phyloP scores from a whole-genome alignment of 2,329 filamentous ascomycete species.

The Sordariomycetes sp. region DNA sequence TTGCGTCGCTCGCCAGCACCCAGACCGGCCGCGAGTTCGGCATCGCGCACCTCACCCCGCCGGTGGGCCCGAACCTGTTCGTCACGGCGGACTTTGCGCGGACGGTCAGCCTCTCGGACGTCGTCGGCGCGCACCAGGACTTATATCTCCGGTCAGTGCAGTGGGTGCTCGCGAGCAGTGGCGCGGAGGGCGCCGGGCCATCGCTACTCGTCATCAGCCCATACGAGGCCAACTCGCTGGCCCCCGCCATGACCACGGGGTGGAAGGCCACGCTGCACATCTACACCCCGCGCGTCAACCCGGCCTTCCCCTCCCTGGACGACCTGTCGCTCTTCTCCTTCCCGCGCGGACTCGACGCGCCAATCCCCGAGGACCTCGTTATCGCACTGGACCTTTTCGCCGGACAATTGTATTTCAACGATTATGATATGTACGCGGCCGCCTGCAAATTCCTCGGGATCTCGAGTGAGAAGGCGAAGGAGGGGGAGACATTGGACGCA shows the following conservation, averaged over 20 bases:
- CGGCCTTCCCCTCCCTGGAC: constrained; percentile 28
- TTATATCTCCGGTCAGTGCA: constrained; percentile 40
- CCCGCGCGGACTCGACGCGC: constrained; percentile 10
- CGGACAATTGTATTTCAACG: constrained; percentile 53
- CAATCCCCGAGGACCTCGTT: constrained; percentile 9
- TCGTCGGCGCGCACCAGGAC: constrained; percentile 20
- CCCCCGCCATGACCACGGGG: constrained; percentile 23
- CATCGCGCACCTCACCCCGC: constrained; percentile 14
- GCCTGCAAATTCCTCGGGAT: constrained; percentile 43
- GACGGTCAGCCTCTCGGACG: constrained; percentile 22
- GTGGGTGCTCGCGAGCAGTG: constrained; percentile 31
- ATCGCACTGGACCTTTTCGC: constrained; percentile 54
- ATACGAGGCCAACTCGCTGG: constrained; percentile 44
- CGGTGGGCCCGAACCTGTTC: constrained; percentile 28
- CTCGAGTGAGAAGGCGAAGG: constrained; percentile 12
- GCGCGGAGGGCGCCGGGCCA: neutral
- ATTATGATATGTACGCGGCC: constrained; percentile 39
- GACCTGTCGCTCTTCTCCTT: constrained; percentile 30
- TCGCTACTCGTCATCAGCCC: constrained; percentile 48
- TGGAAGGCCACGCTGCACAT: constrained; percentile 31
- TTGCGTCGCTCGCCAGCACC: constrained; percentile 26
- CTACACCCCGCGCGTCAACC: constrained; percentile 35
- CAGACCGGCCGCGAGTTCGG: constrained; percentile 19
- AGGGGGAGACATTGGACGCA: constrained; percentile 11
- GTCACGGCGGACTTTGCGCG: constrained; percentile 39